Evolutionary conservation across 768 basidiomycete genomes (phyloP).

Genomic region (Lactarius pseudohatsudake): DNA sequence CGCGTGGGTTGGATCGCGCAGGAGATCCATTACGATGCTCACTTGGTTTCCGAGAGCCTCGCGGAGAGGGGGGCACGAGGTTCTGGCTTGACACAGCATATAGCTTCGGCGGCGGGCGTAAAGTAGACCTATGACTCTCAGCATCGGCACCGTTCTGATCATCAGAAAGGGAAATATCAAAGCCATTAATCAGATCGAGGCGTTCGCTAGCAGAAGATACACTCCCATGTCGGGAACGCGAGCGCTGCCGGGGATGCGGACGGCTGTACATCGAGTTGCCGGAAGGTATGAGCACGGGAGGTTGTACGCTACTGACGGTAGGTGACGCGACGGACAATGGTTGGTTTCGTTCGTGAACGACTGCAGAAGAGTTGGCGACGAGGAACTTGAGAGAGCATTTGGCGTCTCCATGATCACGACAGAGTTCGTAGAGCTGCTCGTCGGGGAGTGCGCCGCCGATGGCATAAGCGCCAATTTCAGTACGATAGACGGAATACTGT

Average conservation of each 20-base stretch:
- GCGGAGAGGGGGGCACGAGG: conserved; percentile 24
- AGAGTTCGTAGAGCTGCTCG: conserved; percentile 69
- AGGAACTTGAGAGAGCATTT: conserved; percentile 84
- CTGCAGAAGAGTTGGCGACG: conserved; percentile 63
- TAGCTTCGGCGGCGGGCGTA: conserved; percentile 43
- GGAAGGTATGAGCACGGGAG: conserved; percentile 51
- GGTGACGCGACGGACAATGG: conserved; percentile 38
- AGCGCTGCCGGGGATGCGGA: conserved; percentile 37
- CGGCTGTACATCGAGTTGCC: conserved; percentile 45
- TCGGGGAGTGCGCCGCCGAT: conserved; percentile 71
- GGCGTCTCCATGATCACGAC: conserved; percentile 68
- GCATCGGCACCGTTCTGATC: conserved; percentile 63
- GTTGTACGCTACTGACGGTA: conserved; percentile 49
- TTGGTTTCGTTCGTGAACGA: conserved; percentile 53
- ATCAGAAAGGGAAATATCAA: conserved; percentile 59
- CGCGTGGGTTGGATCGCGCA: conserved; percentile 21
- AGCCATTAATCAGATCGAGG: conserved; percentile 55
- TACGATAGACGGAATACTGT: conserved; percentile 79
- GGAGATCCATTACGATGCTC: conserved; percentile 27
- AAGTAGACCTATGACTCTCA: conserved; percentile 43
- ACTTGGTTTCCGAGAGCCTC: conserved; percentile 21
- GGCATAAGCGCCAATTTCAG: conserved; percentile 78
- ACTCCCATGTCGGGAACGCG: conserved; percentile 60
- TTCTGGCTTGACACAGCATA: conserved; percentile 39
- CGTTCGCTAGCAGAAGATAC: conserved; percentile 70